A percentile compares a stretch with the other conserved stretches of the same genome.
Conservation (phyloP, 1,284 basidiomycete genomes). For the Testicularia cyperi region DNA sequence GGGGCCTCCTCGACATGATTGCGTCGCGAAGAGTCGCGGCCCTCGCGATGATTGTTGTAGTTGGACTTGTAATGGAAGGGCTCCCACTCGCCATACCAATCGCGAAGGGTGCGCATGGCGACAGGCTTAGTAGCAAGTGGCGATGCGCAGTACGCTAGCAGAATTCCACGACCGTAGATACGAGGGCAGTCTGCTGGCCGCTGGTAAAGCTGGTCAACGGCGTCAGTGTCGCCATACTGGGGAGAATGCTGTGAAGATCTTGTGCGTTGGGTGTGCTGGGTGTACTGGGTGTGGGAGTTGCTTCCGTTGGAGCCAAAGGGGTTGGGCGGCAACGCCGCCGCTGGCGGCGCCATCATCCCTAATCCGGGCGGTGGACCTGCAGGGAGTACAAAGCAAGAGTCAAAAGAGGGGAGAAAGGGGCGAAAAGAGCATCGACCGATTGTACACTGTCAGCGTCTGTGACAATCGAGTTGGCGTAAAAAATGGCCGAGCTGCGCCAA, state of each 20-base stretch:
- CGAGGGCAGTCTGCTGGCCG: slow-evolving; percentile 31
- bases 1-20: slow-evolving; percentile 17
- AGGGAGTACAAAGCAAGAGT: background rate
- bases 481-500: background rate
- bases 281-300: too few species aligned
- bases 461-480: background rate
- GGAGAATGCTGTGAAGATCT: slow-evolving; percentile 10
- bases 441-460: too few species aligned
- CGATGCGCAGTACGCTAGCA: slow-evolving; percentile 72
- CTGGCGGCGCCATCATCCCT: slow-evolving; percentile 30
- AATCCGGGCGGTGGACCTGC: slow-evolving; percentile 37
- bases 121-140: slow-evolving; percentile 72
- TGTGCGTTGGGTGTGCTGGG: too few species aligned
- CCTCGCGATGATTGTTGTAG: too few species aligned
- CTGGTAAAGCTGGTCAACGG: slow-evolving; percentile 8
- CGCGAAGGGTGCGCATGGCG: slow-evolving; percentile 76
- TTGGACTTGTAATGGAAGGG: slow-evolving; percentile 60
- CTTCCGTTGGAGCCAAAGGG: slow-evolving; percentile 24
- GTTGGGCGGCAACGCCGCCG: slow-evolving; percentile 32
- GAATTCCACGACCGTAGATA: slow-evolving; percentile 27
- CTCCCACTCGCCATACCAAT: slow-evolving; percentile 72
- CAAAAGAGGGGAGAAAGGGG: background rate
- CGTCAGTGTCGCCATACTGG: slow-evolving; percentile 2
- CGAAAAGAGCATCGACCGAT: too few species aligned
- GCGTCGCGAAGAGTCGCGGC: slow-evolving; percentile 72